Base-by-base conservation (phyloP, 768 basidiomycete species). In the Suillus lakei region DNA sequence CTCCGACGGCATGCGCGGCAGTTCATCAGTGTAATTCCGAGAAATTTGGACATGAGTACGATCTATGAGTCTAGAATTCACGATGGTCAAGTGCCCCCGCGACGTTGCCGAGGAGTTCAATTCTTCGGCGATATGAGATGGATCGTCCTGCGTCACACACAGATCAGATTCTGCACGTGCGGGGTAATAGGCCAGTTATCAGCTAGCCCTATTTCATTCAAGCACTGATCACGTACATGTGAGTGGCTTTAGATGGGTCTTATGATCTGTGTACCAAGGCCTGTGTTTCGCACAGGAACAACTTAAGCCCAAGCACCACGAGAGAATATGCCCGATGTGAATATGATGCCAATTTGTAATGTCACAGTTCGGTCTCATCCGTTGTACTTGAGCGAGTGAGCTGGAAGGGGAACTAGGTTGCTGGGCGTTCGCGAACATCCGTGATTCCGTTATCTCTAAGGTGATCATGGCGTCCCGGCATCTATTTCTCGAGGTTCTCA, bases 241-340 rank as follows among this genome's bases (percentile, higher is more conserved):
- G 23, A 26, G 38, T 26, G 36, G 36, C 16, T 58, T 58, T 39
- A 39, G 56, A 39, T 28, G 56, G 56, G 56, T 26, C 38, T 58
- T 58, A 23, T 39, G 38, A 39, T 18, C 38, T 39, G 56, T 39
- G 26, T 38, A 39, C 26, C 58, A 30, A 32, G 21, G n/a, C 21
- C 53, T 54, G 53, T 54, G 53, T 54, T 21, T 54, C 30, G 30
- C 53, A 54, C 53, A 54, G 30, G 21, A 53, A 53, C 7, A 26
- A 28, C n/a, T 15, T 7, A 3, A 26, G 12, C n/a, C 50, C 28
- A 34, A 41, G 41, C 58, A 59, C 39, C 28, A 30, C 38, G 26
- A 59, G 39, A 59, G 58, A 59, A 41, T 41, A 41, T 28, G 38
- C 58, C 58, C 39, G 39, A 59, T 59, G 58, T 41, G 28, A 43